phyloP scores from a whole-genome alignment of 768 basidiomycete genomes.

The Calocera viscosa region DNA sequence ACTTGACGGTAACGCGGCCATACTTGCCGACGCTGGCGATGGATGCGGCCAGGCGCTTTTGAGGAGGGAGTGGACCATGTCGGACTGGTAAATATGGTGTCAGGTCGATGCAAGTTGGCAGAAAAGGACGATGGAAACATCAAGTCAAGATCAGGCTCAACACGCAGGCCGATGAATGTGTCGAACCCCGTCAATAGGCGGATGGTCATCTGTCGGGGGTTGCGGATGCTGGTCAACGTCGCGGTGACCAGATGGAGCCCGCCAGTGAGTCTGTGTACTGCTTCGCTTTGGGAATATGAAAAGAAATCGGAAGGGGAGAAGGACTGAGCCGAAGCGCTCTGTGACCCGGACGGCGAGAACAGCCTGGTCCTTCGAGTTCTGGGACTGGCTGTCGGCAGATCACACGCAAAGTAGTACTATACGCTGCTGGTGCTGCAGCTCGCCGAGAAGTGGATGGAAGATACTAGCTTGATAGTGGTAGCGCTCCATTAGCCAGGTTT shows the following conservation, averaged over 20 bases:
- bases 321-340: constrained; percentile 5
- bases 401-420: constrained; percentile 40
- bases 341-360: constrained; percentile 18
- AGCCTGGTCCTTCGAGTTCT: constrained; percentile 50
- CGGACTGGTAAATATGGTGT: constrained; percentile 12
- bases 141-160: not conserved
- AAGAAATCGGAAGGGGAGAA: constrained; percentile 9
- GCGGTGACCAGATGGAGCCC: constrained; percentile 31
- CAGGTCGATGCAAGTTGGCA: not conserved
- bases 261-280: constrained; percentile 46
- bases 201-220: not conserved
- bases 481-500: not conserved
- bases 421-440: constrained; percentile 50
- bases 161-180: not conserved
- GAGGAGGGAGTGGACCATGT: constrained; percentile 90
- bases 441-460: constrained; percentile 55
- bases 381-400: constrained; percentile 45
- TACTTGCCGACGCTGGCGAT: constrained; percentile 94
- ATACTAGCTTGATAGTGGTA: constrained; percentile 48
- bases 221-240: constrained; percentile 54
- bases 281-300: constrained; percentile 40
- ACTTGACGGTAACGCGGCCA: constrained; percentile 82
- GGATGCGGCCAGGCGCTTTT: constrained; percentile 97
- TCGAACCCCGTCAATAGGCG: not conserved
- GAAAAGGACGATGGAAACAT: not conserved